Evolutionary conservation across 2,329 filamentous ascomycete species (phyloP).

Genomic region (Tolypocladium pustulatum): DNA sequence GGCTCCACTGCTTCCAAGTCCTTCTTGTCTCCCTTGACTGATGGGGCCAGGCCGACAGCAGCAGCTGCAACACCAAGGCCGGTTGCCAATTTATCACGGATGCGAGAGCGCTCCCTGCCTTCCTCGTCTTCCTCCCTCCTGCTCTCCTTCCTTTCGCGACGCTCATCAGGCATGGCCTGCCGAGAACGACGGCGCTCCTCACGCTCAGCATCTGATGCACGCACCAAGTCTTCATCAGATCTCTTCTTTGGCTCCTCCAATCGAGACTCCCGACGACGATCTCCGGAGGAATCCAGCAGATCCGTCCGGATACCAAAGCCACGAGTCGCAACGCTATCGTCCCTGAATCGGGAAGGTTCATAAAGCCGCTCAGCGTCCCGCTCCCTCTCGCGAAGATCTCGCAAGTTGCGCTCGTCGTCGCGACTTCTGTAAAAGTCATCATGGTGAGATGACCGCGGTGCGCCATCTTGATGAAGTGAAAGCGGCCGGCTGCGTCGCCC

Average conservation of each 20-base stretch:
- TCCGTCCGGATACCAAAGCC: slow-evolving; percentile 43
- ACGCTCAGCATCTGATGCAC: slow-evolving; percentile 16
- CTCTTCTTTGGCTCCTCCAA: slow-evolving; percentile 16
- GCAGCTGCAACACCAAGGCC: slow-evolving; percentile 39
- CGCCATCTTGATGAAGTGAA: slow-evolving; percentile 42
- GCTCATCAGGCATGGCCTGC: slow-evolving; percentile 13
- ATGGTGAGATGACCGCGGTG: slow-evolving; percentile 29
- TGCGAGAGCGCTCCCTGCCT: slow-evolving; percentile 29
- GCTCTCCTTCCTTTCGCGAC: slow-evolving; percentile 18
- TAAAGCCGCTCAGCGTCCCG: slow-evolving; percentile 21
- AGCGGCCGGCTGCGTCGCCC: slow-evolving; percentile 30
- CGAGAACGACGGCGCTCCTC: slow-evolving; percentile 17
- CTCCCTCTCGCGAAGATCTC: slow-evolving; percentile 29
- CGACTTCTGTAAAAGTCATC: slow-evolving; percentile 39
- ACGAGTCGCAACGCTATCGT: slow-evolving; percentile 34
- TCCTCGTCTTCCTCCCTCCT: slow-evolving; percentile 22
- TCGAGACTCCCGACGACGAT: slow-evolving; percentile 22
- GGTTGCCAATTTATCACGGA: slow-evolving; percentile 36
- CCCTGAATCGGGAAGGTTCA: slow-evolving; percentile 27
- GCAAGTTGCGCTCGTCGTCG: slow-evolving; percentile 34
- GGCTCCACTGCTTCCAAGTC: slow-evolving; percentile 19
- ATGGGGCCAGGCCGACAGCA: slow-evolving; percentile 31
- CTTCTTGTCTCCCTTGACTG: slow-evolving; percentile 26
- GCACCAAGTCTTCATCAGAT: slow-evolving; percentile 18
- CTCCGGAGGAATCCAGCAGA: slow-evolving; percentile 22